phyloP scores from a whole-genome alignment of 73 alveolate genomes.

The Durusdinium trenchii region DNA sequence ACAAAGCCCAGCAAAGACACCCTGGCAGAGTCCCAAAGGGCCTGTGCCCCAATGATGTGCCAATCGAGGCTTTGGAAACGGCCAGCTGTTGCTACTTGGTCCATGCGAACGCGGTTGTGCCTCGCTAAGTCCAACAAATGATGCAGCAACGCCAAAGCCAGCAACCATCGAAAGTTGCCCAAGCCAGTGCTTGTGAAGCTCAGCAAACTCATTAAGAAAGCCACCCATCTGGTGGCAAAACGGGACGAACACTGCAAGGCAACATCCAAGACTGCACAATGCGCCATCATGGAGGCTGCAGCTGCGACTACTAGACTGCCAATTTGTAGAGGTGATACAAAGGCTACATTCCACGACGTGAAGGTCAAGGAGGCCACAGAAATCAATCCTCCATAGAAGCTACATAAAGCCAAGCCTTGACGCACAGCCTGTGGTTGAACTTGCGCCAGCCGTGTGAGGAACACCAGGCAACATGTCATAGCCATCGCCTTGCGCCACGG shows the following conservation, averaged over 20 bases:
- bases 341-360: no score
- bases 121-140: slow-evolving; percentile 72
- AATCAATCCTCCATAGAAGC: slow-evolving; percentile 38
- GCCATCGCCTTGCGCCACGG: slow-evolving; percentile 48
- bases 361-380: no score
- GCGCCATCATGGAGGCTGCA: neutral
- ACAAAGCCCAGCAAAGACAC: slow-evolving; percentile 58
- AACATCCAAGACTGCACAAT: slow-evolving; percentile 38
- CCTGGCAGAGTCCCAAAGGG: slow-evolving; percentile 43
- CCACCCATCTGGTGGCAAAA: slow-evolving; percentile 77
- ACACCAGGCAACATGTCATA: neutral
- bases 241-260: slow-evolving; percentile 63
- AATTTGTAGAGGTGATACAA: no score
- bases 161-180: slow-evolving; percentile 66
- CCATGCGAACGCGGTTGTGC: slow-evolving; percentile 65
- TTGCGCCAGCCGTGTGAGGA: slow-evolving; percentile 44
- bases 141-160: neutral
- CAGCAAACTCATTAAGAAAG: slow-evolving; percentile 17
- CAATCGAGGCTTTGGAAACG: slow-evolving; percentile 36
- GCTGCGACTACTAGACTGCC: slow-evolving; percentile 1
- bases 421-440: slow-evolving; percentile 5
- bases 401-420: slow-evolving; percentile 20
- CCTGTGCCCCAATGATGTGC: slow-evolving; percentile 89
- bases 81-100: slow-evolving; percentile 47
- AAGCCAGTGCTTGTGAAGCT: slow-evolving; percentile 36